These are phyloP conservation scores for Suillus luteus DNA, from an alignment of 768 basidiomycete species.

Conservation along the genomic window DNA sequence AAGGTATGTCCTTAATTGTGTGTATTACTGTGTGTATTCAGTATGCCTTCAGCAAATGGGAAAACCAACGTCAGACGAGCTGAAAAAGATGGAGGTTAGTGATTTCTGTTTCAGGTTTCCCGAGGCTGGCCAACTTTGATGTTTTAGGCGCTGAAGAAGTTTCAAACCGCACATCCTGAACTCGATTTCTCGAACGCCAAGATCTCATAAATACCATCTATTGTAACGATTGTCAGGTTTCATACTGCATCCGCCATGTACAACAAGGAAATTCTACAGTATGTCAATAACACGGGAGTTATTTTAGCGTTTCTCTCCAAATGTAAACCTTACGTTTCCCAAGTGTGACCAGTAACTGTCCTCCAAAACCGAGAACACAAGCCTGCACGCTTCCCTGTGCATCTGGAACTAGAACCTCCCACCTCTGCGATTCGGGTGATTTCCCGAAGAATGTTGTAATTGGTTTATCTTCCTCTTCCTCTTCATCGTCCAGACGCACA, in stretches of 20 bases:
- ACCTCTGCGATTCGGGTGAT: conserved; percentile 21
- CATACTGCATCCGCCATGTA: neutral
- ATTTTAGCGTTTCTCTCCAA: conserved; percentile 27
- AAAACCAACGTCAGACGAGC: conserved; percentile 91
- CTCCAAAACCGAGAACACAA: conserved; percentile 46
- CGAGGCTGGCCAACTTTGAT: conserved; percentile 9
- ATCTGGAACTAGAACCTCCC: conserved; percentile 27
- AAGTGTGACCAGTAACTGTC: conserved; percentile 30
- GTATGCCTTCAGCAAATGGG: conserved; percentile 74
- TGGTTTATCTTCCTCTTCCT: conserved; percentile 18
- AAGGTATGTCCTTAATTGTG: conserved; percentile 32
- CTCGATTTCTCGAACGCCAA: conserved; percentile 93
- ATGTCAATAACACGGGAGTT: conserved; percentile 6
- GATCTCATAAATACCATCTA: conserved; percentile 53
- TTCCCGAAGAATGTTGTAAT: conserved; percentile 12
- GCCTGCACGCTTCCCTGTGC: conserved; percentile 35
- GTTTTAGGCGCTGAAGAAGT: conserved; percentile 77
- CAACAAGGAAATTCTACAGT: conserved; percentile 6
- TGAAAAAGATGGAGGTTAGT: conserved; percentile 87
- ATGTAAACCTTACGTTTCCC: conserved; percentile 28
- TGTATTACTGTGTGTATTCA: neutral
- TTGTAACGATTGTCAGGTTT: neutral
- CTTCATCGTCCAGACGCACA: conserved; percentile 32
- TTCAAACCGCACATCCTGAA: conserved; percentile 89
- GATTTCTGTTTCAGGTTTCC: neutral